phyloP scores from a whole-genome alignment of 352 stramenopile genomes.

The Phytophthora lateralis region DNA sequence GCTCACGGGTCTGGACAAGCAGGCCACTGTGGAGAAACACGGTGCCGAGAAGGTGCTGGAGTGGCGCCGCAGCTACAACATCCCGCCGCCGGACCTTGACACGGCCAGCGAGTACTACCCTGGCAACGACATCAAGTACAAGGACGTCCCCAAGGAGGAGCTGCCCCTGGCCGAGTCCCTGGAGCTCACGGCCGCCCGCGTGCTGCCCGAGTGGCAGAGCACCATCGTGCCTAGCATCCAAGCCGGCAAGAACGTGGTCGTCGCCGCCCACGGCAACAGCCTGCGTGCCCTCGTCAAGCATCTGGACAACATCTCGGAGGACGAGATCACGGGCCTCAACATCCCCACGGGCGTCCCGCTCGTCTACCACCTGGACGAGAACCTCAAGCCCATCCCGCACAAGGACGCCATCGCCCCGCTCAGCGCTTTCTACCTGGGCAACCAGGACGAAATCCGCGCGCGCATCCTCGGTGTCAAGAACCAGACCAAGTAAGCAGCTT shows the following conservation, averaged over 20 bases:
- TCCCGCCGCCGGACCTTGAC: constrained; percentile 94
- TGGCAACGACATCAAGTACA: constrained; percentile 92
- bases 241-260: constrained; percentile 94
- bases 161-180: constrained; percentile 94
- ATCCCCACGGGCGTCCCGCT: constrained; percentile 93
- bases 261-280: constrained; percentile 95
- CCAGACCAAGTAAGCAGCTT: constrained; percentile 93
- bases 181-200: constrained; percentile 92
- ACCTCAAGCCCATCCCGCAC: constrained; percentile 85
- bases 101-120: constrained; percentile 93
- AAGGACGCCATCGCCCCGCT: constrained; percentile 88
- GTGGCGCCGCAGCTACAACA: constrained; percentile 98
- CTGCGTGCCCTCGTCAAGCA: constrained; percentile 93
- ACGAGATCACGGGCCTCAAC: constrained; percentile 94
- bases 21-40: constrained; percentile 90
- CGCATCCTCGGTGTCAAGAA: constrained; percentile 98
- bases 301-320: constrained; percentile 92
- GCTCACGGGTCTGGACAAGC: constrained; percentile 92
- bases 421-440: constrained; percentile 85
- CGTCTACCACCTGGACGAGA: constrained; percentile 89
- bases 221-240: constrained; percentile 93
- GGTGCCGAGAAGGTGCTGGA: constrained; percentile 93
- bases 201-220: constrained; percentile 91
- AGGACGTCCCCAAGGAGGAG: constrained; percentile 79
- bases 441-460: constrained; percentile 96